These are phyloP conservation scores for Berkeleyomyces basicola DNA, from an alignment of 2,329 filamentous ascomycete genomes.

Conservation along the genomic window DNA sequence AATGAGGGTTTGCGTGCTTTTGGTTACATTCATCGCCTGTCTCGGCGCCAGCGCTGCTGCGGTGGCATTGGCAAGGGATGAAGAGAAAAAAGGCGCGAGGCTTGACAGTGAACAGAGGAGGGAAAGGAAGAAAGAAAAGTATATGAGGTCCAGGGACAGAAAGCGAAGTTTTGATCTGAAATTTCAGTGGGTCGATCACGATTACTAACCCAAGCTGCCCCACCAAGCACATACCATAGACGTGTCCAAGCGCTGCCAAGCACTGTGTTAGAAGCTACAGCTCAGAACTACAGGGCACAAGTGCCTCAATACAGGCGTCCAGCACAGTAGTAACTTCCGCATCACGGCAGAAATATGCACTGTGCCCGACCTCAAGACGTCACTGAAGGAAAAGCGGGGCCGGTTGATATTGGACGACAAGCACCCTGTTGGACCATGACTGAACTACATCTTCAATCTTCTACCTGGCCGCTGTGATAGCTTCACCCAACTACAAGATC, in stretches of 20 bases:
- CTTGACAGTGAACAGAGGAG: conserved; percentile 13
- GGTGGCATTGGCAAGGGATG: conserved; percentile 10
- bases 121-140: conserved; percentile 14
- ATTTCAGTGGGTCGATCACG: conserved; percentile 11
- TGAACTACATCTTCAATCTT: not conserved
- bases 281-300: no score
- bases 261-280: not conserved
- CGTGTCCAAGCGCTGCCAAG: not conserved
- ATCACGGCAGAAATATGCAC: no score
- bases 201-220: conserved; percentile 1
- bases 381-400: not conserved
- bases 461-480: not conserved
- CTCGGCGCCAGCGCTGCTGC: conserved; percentile 12
- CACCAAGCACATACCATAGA: not conserved
- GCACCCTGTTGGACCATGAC: not conserved
- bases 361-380: no score
- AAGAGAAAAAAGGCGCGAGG: not conserved
- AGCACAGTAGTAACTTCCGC: no score
- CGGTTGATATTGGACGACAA: not conserved
- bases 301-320: no score
- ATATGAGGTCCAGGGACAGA: not conserved
- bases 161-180: conserved; percentile 10
- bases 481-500: not conserved
- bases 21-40: conserved; percentile 13
- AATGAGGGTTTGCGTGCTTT: conserved; percentile 36